Evolutionary conservation across 2,329 filamentous ascomycete genomes (phyloP).

Genomic region (Orbilia ellipsospora): DNA sequence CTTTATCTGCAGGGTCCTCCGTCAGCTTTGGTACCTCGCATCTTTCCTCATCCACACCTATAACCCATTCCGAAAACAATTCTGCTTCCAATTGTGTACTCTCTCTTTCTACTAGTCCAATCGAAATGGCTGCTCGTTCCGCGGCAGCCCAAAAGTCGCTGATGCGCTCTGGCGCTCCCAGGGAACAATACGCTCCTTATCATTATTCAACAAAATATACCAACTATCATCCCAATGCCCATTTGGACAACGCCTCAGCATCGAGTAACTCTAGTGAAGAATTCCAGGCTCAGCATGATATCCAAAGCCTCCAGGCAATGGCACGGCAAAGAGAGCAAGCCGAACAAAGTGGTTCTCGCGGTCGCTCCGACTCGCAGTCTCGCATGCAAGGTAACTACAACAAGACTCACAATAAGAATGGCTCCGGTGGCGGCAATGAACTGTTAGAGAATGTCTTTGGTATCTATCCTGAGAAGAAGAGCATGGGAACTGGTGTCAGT

Average conservation of each 20-base stretch:
- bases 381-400: conserved; percentile 34
- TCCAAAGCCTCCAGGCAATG: conserved; percentile 27
- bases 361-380: conserved; percentile 48
- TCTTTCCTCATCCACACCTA: conserved; percentile 22
- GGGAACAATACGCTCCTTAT: conserved; percentile 44
- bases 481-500: conserved; percentile 52
- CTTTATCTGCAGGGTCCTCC: conserved; percentile 35
- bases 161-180: conserved; percentile 32
- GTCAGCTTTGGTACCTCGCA: conserved; percentile 16
- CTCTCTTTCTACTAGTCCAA: conserved; percentile 4
- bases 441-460: conserved; percentile 53
- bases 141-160: conserved; percentile 53
- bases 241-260: conserved; percentile 33
- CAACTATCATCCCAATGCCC: conserved; percentile 16
- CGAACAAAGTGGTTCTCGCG: conserved; percentile 28
- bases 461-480: conserved; percentile 54
- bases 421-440: conserved; percentile 33
- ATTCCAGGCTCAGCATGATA: conserved; percentile 39
- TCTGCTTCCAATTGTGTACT: conserved; percentile 1
- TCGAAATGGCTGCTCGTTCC: conserved; percentile 50
- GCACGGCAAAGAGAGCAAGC: conserved; percentile 42
- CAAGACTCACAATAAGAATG: conserved; percentile 38
- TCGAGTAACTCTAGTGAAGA: conserved; percentile 52
- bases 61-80: conserved; percentile 13
- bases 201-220: conserved; percentile 18